phyloP scores from a whole-genome alignment of 2,329 filamentous ascomycete genomes.

The Phaeosphaeria sp. region DNA sequence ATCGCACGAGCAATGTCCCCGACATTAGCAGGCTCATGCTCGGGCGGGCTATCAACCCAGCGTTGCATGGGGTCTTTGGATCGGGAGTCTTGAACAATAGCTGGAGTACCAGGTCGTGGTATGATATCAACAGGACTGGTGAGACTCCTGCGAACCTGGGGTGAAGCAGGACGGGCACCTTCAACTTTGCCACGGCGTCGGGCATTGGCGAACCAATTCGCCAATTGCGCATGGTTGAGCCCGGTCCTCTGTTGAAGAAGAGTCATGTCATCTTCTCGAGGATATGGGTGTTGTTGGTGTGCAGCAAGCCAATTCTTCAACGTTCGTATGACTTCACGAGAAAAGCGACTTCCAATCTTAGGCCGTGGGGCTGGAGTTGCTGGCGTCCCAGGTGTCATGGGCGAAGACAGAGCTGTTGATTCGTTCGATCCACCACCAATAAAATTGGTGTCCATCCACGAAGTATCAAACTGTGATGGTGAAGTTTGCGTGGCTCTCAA shows the following conservation, averaged over 20 bases:
- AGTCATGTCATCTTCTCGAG: constrained; percentile 26
- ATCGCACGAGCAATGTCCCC: constrained; percentile 33
- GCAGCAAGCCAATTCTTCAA: constrained; percentile 32
- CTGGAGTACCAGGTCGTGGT: constrained; percentile 30
- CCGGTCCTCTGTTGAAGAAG: constrained; percentile 28
- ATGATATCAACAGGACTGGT: constrained; percentile 28
- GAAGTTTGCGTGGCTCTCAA: constrained; percentile 8
- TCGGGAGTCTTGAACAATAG: constrained; percentile 8
- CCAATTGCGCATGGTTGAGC: constrained; percentile 31
- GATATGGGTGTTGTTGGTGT: constrained; percentile 32
- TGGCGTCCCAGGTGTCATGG: constrained; percentile 13
- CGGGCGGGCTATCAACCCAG: constrained; percentile 38
- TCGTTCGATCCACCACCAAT: constrained; percentile 12
- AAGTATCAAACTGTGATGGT: constrained; percentile 3
- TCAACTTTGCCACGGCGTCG: constrained; percentile 31
- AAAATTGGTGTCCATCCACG: constrained; percentile 5
- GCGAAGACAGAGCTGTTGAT: constrained; percentile 20
- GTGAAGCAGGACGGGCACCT: constrained; percentile 10
- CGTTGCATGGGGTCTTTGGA: constrained; percentile 32
- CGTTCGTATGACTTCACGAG: constrained; percentile 28
- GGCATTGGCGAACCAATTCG: constrained; percentile 40
- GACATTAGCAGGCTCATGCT: constrained; percentile 33
- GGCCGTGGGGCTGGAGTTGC: constrained; percentile 12
- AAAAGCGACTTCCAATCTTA: constrained; percentile 32
- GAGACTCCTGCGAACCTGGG: constrained; percentile 10